phyloP scores from a whole-genome alignment of 73 alveolate species.

The Tetrahymena thermophila region DNA sequence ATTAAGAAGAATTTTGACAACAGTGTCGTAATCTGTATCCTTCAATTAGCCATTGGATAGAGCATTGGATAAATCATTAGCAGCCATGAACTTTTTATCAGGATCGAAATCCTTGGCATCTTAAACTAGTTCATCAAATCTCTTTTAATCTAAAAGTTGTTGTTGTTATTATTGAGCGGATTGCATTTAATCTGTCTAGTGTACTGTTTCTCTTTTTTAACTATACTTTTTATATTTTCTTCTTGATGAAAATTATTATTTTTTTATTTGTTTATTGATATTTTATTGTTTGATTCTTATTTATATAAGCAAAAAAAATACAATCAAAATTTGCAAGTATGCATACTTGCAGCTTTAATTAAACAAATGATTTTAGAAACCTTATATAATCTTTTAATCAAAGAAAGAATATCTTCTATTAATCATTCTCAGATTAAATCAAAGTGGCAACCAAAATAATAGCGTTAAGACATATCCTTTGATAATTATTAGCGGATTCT shows the following conservation, averaged over 20 bases:
- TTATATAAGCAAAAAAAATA: not conserved
- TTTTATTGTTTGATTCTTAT: not conserved
- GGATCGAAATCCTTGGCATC: conserved; percentile 1
- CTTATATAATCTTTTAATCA: not conserved
- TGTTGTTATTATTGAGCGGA: not conserved
- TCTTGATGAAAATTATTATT: not conserved
- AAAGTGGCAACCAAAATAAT: not conserved
- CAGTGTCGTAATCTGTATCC: not conserved
- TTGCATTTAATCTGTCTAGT: not conserved
- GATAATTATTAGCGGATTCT: not conserved
- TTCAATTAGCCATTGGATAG: not conserved
- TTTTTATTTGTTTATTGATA: not conserved
- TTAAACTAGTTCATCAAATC: not conserved
- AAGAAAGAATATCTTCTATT: not conserved
- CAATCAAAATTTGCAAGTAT: no score
- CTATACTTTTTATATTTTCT: not conserved
- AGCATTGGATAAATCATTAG: not conserved
- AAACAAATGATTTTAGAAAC: not conserved
- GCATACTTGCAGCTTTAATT: not conserved
- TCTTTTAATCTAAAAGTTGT: not conserved
- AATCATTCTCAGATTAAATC: not conserved
- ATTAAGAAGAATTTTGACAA: not conserved
- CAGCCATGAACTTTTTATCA: not conserved
- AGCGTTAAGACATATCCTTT: not conserved
- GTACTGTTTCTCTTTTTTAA: not conserved